Base-by-base conservation (phyloP, 129 eudicot species). In the Helianthus tuberosus region DNA sequence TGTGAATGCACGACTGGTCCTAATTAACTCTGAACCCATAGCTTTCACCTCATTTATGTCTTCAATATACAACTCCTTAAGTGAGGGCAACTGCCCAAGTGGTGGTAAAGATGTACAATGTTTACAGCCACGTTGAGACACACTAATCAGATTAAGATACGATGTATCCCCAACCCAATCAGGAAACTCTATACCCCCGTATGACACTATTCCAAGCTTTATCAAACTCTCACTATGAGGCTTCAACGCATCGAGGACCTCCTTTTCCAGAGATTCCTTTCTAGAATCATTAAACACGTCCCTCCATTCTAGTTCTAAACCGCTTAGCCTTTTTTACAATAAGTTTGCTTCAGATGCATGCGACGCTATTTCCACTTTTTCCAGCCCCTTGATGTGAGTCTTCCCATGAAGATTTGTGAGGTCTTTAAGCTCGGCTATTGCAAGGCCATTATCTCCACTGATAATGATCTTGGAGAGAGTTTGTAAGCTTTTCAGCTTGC, bases 291-390 rank as follows among this genome's bases (percentile, higher is more conserved):
- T 23, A 20, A 27, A 68, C 44, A 47, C 44, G 5, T 68, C 59
- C 25, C 58, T 32, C 59, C 72, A 68, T 68, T 25, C 43, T 3
- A 68, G 16, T 23, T 68, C 16, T 48, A 68, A n/a, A n/a, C n/a
- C n/a, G n/a, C n/a, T n/a, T n/a, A 68, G 17, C 58, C 29, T 25
- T 2, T 25, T 25, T 25, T 25, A 2, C 29, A 25, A 25, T 25
- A 25, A 25, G 29, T 25, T 25, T 25, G 1, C 29, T 2, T 25
- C 29, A 0, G 1, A 2, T 25, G 29, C 29, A 25, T 25, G 29
- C 29, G 29, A 0, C 29, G n/a, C n/a, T n/a, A 25, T 25, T 25
- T 25, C 29, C 29, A 25, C 29, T 25, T 25, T 25, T 1, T 25
- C 29, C 1, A 25, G 29, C 29, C 29, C 29, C 29, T 25, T 25